Evolutionary conservation across 768 basidiomycete species (phyloP), one percentile per base, ranked within the genome.

Genomic region (Amanita fuliginea): DNA sequence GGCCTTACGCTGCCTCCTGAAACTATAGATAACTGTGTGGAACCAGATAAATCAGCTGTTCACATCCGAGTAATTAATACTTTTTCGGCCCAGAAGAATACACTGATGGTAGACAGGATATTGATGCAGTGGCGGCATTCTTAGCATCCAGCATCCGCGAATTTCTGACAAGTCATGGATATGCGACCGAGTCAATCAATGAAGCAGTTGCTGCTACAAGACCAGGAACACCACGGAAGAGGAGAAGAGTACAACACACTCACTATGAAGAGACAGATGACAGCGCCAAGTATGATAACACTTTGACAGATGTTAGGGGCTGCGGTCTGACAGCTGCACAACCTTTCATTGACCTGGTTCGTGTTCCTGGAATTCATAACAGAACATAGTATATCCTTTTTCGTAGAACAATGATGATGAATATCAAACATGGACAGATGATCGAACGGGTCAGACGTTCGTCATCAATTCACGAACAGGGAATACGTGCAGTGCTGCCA

Each of bases 21-120:
- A 21, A 68, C 80, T 22, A 69, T 96, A 7, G 91, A 96, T 59
- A 83, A 86, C 49, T 78, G 79, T 52, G 59, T 92, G 24, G 90
- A 88, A 55, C 89, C 92, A n/a, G 68, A 77, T 14, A 94, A 93
- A 67, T 67, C 69, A 3, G 58, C 68, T 4, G 70, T 93, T 28
- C 76, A 83, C 49, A 69, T 94, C 41, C 73, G 78, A 64, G 93
- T 90, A 60, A 55, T 68, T 10, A 7, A 44, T 49, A 32, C 32
- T 10, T 51, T 34, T 13, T 28, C 6, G 33, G 55, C 47, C 34
- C 52, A 52, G 53, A 49, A 55, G 42, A 26, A 34, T 45, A 24
- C 33, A 13, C 46, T 55, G 18, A 52, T 52, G 30, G 55, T 28
- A 21, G 42, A 36, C 54, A 91, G 85, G 76, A 88, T 59, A 75